phyloP scores from a whole-genome alignment of 106 monocot genomes.

The Gastrodia elata region DNA sequence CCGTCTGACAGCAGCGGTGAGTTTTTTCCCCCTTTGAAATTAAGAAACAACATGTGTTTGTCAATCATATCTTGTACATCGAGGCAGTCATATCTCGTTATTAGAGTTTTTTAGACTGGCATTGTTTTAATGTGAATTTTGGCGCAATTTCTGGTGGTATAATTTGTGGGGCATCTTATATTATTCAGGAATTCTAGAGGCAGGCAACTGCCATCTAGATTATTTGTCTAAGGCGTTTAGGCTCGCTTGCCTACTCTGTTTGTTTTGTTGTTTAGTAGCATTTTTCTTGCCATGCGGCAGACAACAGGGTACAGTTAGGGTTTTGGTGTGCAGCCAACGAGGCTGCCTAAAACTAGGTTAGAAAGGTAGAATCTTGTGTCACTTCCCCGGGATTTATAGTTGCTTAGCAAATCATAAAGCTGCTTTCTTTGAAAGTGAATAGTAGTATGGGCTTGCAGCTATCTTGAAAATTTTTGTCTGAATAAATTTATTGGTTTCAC shows the following conservation, averaged over 20 bases:
- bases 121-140: neutral
- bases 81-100: neutral
- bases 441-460: neutral
- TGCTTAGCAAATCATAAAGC: neutral
- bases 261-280: neutral
- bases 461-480: neutral
- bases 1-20: conserved; percentile 26
- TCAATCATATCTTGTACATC: neutral
- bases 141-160: neutral
- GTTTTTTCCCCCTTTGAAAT: no score
- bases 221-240: neutral
- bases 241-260: neutral
- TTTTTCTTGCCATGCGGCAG: neutral
- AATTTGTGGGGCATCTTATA: neutral
- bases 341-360: neutral
- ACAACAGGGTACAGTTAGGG: neutral
- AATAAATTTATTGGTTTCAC: neutral
- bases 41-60: no score
- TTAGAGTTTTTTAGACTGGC: neutral
- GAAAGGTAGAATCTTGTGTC: neutral
- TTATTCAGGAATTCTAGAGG: neutral
- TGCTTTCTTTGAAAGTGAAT: neutral
- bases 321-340: neutral
- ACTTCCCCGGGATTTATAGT: neutral
- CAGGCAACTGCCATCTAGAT: neutral